phyloP scores from a whole-genome alignment of 2,329 filamentous ascomycete species.

The Albophoma yamanashiensis region DNA sequence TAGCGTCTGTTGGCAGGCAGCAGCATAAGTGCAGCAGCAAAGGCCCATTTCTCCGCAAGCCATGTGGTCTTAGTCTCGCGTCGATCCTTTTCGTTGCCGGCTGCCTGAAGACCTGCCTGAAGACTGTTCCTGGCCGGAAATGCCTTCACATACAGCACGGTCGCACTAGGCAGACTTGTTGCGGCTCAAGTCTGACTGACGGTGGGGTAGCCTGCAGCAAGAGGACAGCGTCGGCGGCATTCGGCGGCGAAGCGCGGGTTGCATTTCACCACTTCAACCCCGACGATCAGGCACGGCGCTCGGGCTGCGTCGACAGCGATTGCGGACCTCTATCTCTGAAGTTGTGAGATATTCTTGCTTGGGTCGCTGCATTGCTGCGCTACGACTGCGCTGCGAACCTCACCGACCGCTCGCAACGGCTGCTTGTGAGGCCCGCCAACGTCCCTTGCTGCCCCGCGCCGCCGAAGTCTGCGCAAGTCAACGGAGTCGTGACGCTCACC shows the following conservation, averaged over 20 bases:
- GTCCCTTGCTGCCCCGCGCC: background rate
- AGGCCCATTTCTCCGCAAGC: background rate
- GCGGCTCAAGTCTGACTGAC: background rate
- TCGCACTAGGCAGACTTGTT: background rate
- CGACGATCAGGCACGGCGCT: background rate
- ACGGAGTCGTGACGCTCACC: background rate
- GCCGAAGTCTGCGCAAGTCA: background rate
- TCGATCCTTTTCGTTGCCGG: background rate
- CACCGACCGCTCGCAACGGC: background rate
- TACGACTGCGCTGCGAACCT: background rate
- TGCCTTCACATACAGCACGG: background rate
- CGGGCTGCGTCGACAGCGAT: background rate
- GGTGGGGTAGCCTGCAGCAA: background rate
- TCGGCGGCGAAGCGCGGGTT: background rate
- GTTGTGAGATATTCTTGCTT: background rate
- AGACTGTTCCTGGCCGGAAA: background rate
- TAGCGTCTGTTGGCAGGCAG: slow-evolving; percentile 1
- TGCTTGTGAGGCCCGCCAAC: no score
- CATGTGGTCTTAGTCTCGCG: background rate
- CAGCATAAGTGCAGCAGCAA: background rate
- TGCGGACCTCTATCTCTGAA: no score
- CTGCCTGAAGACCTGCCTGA: background rate
- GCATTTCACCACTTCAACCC: background rate
- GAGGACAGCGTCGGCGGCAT: background rate
- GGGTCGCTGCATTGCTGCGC: background rate